Conservation (phyloP, 1,139 yeast species). For the Zygosaccharomyces pseudobailii region DNA sequence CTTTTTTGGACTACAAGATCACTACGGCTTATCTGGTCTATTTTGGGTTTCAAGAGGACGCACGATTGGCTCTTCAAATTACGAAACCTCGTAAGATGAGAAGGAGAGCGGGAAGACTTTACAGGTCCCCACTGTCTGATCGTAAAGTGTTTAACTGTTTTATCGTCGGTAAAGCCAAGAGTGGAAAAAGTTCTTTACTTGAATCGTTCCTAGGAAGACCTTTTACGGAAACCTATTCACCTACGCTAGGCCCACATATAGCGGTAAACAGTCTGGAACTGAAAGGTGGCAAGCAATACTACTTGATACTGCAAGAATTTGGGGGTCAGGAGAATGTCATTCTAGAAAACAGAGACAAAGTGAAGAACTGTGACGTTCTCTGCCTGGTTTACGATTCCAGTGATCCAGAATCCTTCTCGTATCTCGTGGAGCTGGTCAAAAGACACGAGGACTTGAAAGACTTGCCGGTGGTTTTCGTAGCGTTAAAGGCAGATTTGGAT, state of each 20-base stretch:
- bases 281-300: constrained; percentile 93
- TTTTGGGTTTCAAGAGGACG: constrained; percentile 66
- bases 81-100: constrained; percentile 74
- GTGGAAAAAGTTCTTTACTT: constrained; percentile 80
- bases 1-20: constrained; percentile 75
- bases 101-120: constrained; percentile 57
- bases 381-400: constrained; percentile 91
- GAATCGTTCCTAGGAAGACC: constrained; percentile 77
- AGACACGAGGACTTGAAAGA: constrained; percentile 57
- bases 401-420: constrained; percentile 90
- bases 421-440: constrained; percentile 62
- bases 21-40: constrained; percentile 86
- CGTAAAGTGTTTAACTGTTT: constrained; percentile 89
- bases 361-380: constrained; percentile 85
- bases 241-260: constrained; percentile 73
- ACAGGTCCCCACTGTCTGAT: constrained; percentile 68
- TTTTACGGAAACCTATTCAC: constrained; percentile 68
- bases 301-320: constrained; percentile 80
- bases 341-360: constrained; percentile 60
- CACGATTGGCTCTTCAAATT: constrained; percentile 62
- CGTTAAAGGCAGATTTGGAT: constrained; percentile 89
- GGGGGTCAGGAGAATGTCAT: constrained; percentile 86
- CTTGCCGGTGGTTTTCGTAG: constrained; percentile 83
- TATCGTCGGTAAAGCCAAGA: constrained; percentile 75
- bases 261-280: constrained; percentile 93